These are phyloP conservation scores for Candida oleophila DNA, from an alignment of 805 yeast species.

Conservation along the genomic window DNA sequence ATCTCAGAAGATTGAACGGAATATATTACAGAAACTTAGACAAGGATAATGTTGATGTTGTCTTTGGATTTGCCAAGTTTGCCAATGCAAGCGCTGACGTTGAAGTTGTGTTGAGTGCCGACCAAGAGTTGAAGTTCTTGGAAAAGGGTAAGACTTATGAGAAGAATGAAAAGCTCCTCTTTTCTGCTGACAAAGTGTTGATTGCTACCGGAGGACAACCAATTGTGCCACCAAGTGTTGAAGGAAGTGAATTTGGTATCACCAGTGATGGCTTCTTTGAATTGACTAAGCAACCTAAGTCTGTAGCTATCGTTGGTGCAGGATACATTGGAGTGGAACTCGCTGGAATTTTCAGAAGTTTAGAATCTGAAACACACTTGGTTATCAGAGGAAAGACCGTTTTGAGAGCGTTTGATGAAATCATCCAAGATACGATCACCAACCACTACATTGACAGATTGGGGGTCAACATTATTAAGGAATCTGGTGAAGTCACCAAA, in stretches of 20 bases:
- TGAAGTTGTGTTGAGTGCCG: conserved; percentile 59
- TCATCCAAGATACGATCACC: conserved; percentile 77
- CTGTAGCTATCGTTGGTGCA: conserved; percentile 94
- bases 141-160: conserved; percentile 24
- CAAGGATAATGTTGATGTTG: conserved; percentile 84
- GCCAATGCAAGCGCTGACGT: conserved; percentile 62
- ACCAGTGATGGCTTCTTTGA: conserved; percentile 90
- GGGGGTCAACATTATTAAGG: conserved; percentile 80
- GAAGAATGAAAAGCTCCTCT: conserved; percentile 56
- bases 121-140: conserved; percentile 38
- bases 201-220: conserved; percentile 95
- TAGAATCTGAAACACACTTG: conserved; percentile 83
- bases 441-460: conserved; percentile 69
- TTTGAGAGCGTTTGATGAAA: conserved; percentile 80
- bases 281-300: conserved; percentile 78
- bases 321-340: conserved; percentile 97
- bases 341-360: conserved; percentile 88
- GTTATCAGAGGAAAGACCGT: conserved; percentile 91
- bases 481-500: conserved; percentile 43
- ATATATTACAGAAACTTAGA: conserved; percentile 85
- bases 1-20: conserved; percentile 82
- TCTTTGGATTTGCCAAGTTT: conserved; percentile 86
- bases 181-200: conserved; percentile 78
- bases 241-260: conserved; percentile 81
- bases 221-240: conserved; percentile 61